Base-by-base conservation (phyloP, 208 protist genomes). In the Vickermania ingenoplastis region DNA sequence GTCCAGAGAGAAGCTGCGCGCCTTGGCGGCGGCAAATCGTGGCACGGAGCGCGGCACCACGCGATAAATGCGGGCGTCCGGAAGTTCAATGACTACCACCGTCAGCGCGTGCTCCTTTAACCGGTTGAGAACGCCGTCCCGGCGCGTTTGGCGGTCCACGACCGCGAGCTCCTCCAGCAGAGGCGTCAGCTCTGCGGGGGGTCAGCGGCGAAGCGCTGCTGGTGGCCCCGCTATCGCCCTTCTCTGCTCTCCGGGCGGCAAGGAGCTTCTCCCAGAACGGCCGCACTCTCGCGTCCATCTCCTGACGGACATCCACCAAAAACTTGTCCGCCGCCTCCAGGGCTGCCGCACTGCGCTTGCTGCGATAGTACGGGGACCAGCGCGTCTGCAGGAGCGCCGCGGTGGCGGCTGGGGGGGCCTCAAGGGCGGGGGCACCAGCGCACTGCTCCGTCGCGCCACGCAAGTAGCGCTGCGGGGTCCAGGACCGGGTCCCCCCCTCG, bases 21-120 rank as follows among this genome's bases (percentile, higher is more conserved):
- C 78, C 65, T 84, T 72, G 0, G 81, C 81, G 5, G 69, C 80
- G 41, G 77, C 61, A 61, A 82, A 65, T 53, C 83, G 81, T 7
- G 75, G 71, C 31, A 91, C 78, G 3, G 58, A 53, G 0, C 79
- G 71, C 0, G 87, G 87, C 41, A 89, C 21, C 23, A 77, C 41
- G 41, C 80, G 71, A 57, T 84, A 88, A 26, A 91, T 75, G 4
- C 87, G 87, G 49, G 54, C 65, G 60, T 91, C 87, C 0, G 87
- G 83, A 21, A 94, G 62, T 22, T 77, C 71, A 27, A 94, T 75
- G 51, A 59, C 51, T 54, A 73, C 77, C 31, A 81, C 65, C 41
- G 61, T 61, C 23, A 81, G 75, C 24, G 69, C 67, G 53, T 59
- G 56, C 51, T 81, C 75, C 61, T 81, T 77, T 7, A 7, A 45